These are phyloP conservation scores for Graphium sp. DNA, from an alignment of 2,329 filamentous ascomycete genomes.

Conservation along the genomic window DNA sequence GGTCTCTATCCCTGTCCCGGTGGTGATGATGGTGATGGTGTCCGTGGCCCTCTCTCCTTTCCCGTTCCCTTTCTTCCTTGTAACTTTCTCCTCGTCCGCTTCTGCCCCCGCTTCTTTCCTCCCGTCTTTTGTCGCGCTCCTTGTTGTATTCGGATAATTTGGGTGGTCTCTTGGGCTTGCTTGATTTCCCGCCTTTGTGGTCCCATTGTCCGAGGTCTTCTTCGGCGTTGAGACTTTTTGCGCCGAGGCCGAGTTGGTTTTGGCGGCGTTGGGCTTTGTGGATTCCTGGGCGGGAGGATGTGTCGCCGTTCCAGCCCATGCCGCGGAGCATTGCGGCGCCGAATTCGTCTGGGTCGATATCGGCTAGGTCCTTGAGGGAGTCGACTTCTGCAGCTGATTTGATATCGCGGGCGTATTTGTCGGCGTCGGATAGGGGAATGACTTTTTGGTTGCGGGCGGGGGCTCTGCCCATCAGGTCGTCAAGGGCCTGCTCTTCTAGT, in stretches of 20 bases:
- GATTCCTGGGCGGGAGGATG: conserved; percentile 28
- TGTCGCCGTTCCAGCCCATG: conserved; percentile 85
- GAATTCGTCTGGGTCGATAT: conserved; percentile 87
- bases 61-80: conserved; percentile 21
- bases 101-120: conserved; percentile 9
- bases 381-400: conserved; percentile 56
- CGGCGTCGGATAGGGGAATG: conserved; percentile 42
- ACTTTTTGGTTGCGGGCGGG: conserved; percentile 18
- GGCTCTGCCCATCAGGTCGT: conserved; percentile 45
- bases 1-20: conserved; percentile 16
- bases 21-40: conserved; percentile 13
- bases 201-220: conserved; percentile 72
- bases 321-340: conserved; percentile 77
- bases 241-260: conserved; percentile 74
- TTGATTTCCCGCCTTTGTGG: conserved; percentile 42
- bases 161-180: conserved; percentile 22
- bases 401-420: conserved; percentile 55
- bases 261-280: conserved; percentile 57
- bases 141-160: conserved; percentile 33
- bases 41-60: conserved; percentile 10
- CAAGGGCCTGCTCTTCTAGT: conserved; percentile 40
- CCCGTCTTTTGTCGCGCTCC: conserved; percentile 9
- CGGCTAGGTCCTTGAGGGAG: conserved; percentile 69
- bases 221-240: conserved; percentile 57
- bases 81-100: conserved; percentile 21